These are phyloP conservation scores for Didymella sp. DNA, from an alignment of 2,329 filamentous ascomycete species.

Conservation along the genomic window DNA sequence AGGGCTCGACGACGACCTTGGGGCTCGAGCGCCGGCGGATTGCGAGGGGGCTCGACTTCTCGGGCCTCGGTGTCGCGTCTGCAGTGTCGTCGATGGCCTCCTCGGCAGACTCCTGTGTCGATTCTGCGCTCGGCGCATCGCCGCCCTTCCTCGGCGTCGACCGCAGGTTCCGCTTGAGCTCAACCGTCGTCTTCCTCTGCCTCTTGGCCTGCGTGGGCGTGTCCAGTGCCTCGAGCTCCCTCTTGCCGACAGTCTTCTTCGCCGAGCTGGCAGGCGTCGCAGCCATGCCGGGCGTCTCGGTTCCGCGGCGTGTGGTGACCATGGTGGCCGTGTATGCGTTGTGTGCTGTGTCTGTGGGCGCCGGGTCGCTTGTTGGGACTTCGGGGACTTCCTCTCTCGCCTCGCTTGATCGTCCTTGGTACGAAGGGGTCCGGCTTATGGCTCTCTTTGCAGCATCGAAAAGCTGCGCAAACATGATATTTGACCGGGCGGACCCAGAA, in stretches of 20 bases:
- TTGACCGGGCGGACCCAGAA: constrained; percentile 12
- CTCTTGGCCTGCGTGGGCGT: constrained; percentile 41
- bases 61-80: constrained; percentile 20
- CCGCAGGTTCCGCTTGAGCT: constrained; percentile 23
- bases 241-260: constrained; percentile 35
- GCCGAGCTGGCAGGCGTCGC: constrained; percentile 36
- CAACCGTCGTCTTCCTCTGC: constrained; percentile 32
- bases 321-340: constrained; percentile 29
- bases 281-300: constrained; percentile 33
- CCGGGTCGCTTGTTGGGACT: constrained; percentile 19
- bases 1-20: constrained; percentile 30
- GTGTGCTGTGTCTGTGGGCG: constrained; percentile 1
- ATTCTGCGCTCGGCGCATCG: neutral
- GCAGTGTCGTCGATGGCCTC: constrained; percentile 25
- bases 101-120: constrained; percentile 11
- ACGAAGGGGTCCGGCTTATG: constrained; percentile 42
- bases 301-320: constrained; percentile 47
- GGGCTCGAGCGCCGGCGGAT: constrained; percentile 35
- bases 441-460: constrained; percentile 40
- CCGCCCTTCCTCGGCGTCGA: constrained; percentile 16
- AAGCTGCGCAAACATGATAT: constrained; percentile 43
- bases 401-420: constrained; percentile 31
- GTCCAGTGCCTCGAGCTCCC: constrained; percentile 39
- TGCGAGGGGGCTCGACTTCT: constrained; percentile 20
- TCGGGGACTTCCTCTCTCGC: constrained; percentile 21